Conservation (phyloP, 108 stramenopile genomes). For the Chaetoceros muelleri region DNA sequence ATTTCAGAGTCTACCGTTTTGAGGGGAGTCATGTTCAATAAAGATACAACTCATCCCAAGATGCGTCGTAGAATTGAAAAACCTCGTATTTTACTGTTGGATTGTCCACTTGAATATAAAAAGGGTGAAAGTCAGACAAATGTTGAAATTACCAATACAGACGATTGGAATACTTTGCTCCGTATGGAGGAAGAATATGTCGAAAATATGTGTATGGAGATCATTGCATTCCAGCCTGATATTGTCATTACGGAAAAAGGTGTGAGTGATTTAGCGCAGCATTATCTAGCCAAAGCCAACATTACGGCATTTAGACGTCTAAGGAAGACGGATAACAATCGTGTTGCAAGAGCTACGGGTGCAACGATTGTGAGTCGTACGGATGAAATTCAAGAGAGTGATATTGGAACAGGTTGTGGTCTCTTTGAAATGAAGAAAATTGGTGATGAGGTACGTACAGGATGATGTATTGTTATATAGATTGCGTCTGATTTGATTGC, state of each 20-base stretch:
- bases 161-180: slow-evolving; percentile 98
- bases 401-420: slow-evolving; percentile 97
- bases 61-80: slow-evolving; percentile 98
- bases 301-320: slow-evolving; percentile 96
- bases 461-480: too few relatives aligned
- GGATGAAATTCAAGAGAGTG: slow-evolving; percentile 96
- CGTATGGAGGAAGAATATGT: slow-evolving; percentile 99
- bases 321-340: slow-evolving; percentile 99
- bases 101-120: slow-evolving; percentile 99
- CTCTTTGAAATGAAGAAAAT: slow-evolving; percentile 99
- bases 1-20: slow-evolving; percentile 88
- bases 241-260: slow-evolving; percentile 99
- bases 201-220: slow-evolving; percentile 97
- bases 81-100: slow-evolving; percentile 95
- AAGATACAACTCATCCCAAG: slow-evolving; percentile 97
- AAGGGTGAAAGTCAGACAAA: slow-evolving; percentile 99
- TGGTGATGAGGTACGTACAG: slow-evolving; percentile 56
- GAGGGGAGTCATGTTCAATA: slow-evolving; percentile 99
- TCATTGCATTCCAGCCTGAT: slow-evolving; percentile 96
- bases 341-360: slow-evolving; percentile 94
- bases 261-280: slow-evolving; percentile 98
- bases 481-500: too few relatives aligned
- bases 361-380: slow-evolving; percentile 97
- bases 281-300: slow-evolving; percentile 97
- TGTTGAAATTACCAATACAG: slow-evolving; percentile 97